Evolutionary conservation across 345 rosid genomes (phyloP).

Genomic region (Eucalyptus sp.): DNA sequence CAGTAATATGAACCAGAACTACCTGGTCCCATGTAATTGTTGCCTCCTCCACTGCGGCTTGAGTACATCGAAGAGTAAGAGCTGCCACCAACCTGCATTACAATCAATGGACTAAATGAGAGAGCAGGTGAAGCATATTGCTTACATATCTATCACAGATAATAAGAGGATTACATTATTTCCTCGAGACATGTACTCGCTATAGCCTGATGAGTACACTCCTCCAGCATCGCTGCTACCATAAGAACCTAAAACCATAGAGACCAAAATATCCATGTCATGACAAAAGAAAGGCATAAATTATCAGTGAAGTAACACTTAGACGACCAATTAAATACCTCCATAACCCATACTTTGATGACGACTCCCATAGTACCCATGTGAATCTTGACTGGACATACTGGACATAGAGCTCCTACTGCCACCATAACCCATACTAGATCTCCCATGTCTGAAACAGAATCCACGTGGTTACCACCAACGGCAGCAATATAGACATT

Average conservation of each 20-base stretch:
- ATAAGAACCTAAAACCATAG: conserved; percentile 57
- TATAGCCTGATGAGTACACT: conserved; percentile 71
- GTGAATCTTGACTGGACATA: conserved; percentile 45
- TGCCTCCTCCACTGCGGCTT: conserved; percentile 71
- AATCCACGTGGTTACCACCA: not conserved
- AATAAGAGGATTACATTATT: conserved; percentile 46
- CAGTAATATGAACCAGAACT: conserved; percentile 89
- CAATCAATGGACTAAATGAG: not conserved
- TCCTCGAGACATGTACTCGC: conserved; percentile 62
- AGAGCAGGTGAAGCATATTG: not conserved
- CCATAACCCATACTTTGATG: conserved; percentile 81
- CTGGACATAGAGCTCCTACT: conserved; percentile 68
- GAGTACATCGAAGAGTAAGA: conserved; percentile 82
- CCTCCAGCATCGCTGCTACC: conserved; percentile 62
- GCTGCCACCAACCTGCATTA: conserved; percentile 76
- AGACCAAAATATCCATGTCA: not conserved
- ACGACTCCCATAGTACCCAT: conserved; percentile 61
- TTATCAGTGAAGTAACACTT: not conserved
- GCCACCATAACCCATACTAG: conserved; percentile 67
- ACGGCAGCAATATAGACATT: not conserved
- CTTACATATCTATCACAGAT: not conserved
- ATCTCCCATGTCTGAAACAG: conserved; percentile 66
- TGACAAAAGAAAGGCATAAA: not conserved
- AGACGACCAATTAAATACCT: conserved; percentile 15
- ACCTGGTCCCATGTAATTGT: conserved; percentile 67